Percentiles rank a stretch among this genome's conserved stretches.
Conservation (phyloP, 768 basidiomycete genomes). For the Rhizopogon sp. region DNA sequence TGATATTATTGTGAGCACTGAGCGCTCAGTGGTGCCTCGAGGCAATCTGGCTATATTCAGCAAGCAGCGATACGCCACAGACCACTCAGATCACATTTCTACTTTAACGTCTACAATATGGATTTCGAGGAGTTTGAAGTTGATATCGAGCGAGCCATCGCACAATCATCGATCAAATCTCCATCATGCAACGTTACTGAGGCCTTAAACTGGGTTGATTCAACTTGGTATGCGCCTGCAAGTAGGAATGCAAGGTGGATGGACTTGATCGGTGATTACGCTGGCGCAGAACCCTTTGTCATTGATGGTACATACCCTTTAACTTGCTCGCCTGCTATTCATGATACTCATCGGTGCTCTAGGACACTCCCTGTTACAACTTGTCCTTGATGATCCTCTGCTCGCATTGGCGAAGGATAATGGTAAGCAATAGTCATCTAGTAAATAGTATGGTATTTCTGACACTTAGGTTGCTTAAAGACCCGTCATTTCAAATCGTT, state of each 20-base stretch:
- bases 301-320: constrained; percentile 45
- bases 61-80: background rate
- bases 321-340: background rate
- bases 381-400: constrained; percentile 56
- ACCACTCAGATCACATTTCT: background rate
- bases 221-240: constrained; percentile 32
- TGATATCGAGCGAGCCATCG: constrained; percentile 1
- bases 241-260: constrained; percentile 47
- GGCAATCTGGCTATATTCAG: constrained; percentile 1
- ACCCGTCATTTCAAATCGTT: constrained; percentile 53
- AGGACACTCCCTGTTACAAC: constrained; percentile 61
- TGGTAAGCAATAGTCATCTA: constrained; percentile 27
- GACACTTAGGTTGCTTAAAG: constrained; percentile 23
- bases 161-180: background rate
- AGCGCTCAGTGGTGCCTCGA: background rate
- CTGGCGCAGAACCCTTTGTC: constrained; percentile 59
- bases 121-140: constrained; percentile 36
- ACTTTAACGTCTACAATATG: constrained; percentile 16
- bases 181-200: constrained; percentile 9
- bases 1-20: no score
- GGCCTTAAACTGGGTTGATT: constrained; percentile 29
- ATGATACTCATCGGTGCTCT: constrained; percentile 2
- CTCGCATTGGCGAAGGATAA: constrained; percentile 46
- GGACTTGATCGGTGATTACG: constrained; percentile 71
- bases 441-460: background rate